A percentile compares a stretch with the other conserved stretches of the same genome.
Evolutionary conservation across 2,329 filamentous ascomycete species (phyloP).

Genomic region (Cercospora beticola): DNA sequence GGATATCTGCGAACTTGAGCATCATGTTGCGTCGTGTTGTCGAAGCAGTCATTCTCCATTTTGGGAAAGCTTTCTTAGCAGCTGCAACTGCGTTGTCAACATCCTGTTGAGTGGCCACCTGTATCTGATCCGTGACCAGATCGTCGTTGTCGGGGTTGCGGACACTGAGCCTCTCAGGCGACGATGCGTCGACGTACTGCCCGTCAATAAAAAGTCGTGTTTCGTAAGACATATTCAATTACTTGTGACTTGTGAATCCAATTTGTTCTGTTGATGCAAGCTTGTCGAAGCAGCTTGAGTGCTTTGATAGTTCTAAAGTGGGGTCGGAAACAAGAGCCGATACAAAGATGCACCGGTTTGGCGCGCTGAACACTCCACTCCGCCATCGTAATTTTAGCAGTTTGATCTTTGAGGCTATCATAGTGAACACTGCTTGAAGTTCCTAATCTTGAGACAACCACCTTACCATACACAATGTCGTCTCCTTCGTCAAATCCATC

Average conservation of each 20-base stretch:
- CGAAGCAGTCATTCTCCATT: background rate
- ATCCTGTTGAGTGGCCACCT: constrained; percentile 17
- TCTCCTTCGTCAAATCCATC: background rate
- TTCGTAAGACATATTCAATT: background rate
- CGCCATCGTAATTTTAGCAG: background rate
- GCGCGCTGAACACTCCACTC: background rate
- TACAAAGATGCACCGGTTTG: background rate
- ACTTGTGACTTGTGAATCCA: background rate
- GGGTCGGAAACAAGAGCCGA: constrained; percentile 1
- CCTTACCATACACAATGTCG: background rate
- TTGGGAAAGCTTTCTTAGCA: constrained; percentile 37
- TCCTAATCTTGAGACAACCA: background rate
- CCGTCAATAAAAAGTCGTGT: background rate
- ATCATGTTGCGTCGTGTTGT: constrained; percentile 60
- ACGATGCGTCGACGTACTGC: background rate
- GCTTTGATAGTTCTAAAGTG: background rate
- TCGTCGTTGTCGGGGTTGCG: constrained; percentile 40
- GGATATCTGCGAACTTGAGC: constrained; percentile 57
- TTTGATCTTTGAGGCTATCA: background rate
- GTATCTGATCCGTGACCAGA: constrained; percentile 50
- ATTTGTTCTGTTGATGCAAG: background rate
- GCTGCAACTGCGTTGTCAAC: constrained; percentile 13
- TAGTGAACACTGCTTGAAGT: background rate
- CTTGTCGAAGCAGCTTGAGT: background rate
- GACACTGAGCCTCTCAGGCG: background rate